Percentiles rank a stretch among this genome's conserved stretches.
phyloP scores from a whole-genome alignment of 345 rosid genomes.

The Limnanthes douglasii region DNA sequence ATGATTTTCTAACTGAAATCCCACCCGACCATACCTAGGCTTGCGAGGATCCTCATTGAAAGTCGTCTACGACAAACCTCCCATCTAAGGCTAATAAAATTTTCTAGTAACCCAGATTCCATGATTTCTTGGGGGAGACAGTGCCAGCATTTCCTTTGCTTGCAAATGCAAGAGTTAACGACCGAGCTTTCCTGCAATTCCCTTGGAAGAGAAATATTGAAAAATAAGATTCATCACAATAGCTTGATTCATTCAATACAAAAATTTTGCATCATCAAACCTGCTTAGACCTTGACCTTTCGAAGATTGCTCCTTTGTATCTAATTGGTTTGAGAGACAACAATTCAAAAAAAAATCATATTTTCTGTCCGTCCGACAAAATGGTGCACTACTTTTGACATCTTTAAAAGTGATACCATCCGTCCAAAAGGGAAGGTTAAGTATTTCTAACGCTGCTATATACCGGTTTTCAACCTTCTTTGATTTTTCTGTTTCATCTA shows the following conservation, averaged over 20 bases:
- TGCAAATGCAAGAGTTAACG: conserved; percentile 38
- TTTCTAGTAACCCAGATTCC: conserved; percentile 32
- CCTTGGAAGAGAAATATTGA: conserved; percentile 10
- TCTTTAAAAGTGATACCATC: conserved; percentile 16
- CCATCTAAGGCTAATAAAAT: conserved; percentile 38
- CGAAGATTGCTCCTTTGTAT: conserved; percentile 40
- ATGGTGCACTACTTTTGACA: conserved; percentile 6
- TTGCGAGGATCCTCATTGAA: conserved; percentile 32
- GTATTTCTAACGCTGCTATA: conserved; percentile 40
- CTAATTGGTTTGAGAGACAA: conserved; percentile 3
- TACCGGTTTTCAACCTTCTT: conserved; percentile 45
- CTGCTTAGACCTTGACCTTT: conserved; percentile 23
- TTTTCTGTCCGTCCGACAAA: conserved; percentile 6
- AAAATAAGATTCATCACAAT: conserved; percentile 7
- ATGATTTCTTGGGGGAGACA: conserved; percentile 30
- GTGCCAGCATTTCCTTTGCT: conserved; percentile 39
- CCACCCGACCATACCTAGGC: conserved; percentile 48
- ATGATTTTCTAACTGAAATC: too few relatives aligned
- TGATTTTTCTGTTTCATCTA: conserved; percentile 18
- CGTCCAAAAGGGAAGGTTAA: conserved; percentile 47
- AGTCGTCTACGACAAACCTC: conserved; percentile 53
- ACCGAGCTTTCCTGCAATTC: conserved; percentile 13
- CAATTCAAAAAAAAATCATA: conserved; percentile 6
- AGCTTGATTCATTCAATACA: conserved; percentile 12
- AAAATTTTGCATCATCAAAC: conserved; percentile 13